phyloP scores from a whole-genome alignment of 805 yeast species.

The Ogataea allantospora region DNA sequence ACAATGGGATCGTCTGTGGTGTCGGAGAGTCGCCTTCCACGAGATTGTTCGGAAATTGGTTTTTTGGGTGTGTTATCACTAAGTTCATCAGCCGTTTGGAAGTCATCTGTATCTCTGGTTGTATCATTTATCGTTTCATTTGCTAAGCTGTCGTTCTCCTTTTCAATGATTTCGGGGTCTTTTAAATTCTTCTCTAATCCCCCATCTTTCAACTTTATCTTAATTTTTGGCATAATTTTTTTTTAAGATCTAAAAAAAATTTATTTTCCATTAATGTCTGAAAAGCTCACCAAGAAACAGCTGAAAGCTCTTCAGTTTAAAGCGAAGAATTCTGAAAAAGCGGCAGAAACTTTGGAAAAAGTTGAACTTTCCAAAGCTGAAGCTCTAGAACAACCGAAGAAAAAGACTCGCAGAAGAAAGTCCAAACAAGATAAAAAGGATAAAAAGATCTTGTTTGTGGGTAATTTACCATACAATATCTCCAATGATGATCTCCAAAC shows the following conservation, averaged over 20 bases:
- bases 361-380: constrained; percentile 43
- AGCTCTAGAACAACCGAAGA: constrained; percentile 79
- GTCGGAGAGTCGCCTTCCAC: constrained; percentile 3
- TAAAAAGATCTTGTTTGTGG: constrained; percentile 82
- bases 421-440: constrained; percentile 42
- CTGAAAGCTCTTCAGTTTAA: constrained; percentile 61
- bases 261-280: constrained; percentile 6
- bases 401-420: constrained; percentile 47
- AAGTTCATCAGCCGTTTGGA: too few relatives aligned
- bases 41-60: too few relatives aligned
- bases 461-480: constrained; percentile 78
- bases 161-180: too few relatives aligned
- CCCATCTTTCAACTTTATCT: constrained; percentile 20
- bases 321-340: constrained; percentile 35
- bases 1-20: constrained; percentile 1
- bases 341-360: constrained; percentile 34
- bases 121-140: not conserved
- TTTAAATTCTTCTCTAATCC: not conserved
- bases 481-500: constrained; percentile 57
- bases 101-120: too few relatives aligned
- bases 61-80: too few relatives aligned
- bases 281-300: constrained; percentile 63
- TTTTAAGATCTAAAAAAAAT: constrained; percentile 9
- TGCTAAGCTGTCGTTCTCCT: too few relatives aligned
- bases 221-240: constrained; percentile 19